Evolutionary conservation across 2,329 filamentous ascomycete genomes (phyloP).

Genomic region (Verticillium tricorpus): DNA sequence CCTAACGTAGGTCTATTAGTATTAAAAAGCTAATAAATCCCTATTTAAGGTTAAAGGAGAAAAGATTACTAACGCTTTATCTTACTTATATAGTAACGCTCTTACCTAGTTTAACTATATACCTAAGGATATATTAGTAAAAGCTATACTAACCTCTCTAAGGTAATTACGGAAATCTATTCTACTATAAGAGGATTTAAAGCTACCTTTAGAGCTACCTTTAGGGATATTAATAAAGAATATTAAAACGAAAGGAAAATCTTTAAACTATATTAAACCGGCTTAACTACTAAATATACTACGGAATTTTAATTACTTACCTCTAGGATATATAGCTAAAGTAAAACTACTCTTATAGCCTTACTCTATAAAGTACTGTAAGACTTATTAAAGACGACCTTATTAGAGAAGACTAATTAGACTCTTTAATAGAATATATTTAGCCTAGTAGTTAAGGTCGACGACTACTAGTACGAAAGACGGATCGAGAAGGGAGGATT

Average conservation of each 20-base stretch:
- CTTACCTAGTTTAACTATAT: background rate
- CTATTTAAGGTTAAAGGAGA: too few species aligned
- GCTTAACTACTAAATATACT: background rate
- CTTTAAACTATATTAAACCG: background rate
- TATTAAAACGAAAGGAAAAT: background rate
- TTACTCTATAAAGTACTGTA: background rate
- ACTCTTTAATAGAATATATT: background rate
- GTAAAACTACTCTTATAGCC: background rate
- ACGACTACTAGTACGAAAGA: background rate
- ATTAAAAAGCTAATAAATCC: too few species aligned
- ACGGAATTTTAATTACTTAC: background rate
- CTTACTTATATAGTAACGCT: too few species aligned
- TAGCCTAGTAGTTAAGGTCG: background rate
- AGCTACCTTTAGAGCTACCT: background rate
- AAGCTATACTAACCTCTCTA: background rate
- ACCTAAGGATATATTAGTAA: too few species aligned
- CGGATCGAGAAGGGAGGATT: too few species aligned
- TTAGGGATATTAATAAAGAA: slow-evolving; percentile 1
- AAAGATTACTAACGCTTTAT: too few species aligned
- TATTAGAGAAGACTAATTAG: background rate
- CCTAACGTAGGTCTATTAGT: too few species aligned
- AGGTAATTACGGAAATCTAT: background rate
- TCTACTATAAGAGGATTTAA: background rate
- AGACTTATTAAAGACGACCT: background rate
- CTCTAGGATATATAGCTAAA: background rate